Evolutionary conservation across 192 early-diverging fungal species (phyloP).

Genomic region (Nowakowskiella sp.): DNA sequence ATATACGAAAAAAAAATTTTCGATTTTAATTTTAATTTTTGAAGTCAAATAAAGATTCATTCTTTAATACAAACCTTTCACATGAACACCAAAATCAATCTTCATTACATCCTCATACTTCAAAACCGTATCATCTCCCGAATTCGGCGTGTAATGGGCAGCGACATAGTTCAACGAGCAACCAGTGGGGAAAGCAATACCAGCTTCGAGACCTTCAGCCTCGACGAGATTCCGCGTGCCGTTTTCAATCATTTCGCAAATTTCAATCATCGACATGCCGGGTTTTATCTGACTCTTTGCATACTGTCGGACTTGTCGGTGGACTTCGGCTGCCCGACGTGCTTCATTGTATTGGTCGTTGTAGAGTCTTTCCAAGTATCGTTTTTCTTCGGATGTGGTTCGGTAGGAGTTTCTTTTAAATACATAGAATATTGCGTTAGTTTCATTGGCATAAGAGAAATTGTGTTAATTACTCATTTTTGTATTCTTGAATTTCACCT

Average conservation of each 20-base stretch:
- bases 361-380: slow-evolving; percentile 65
- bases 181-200: slow-evolving; percentile 94
- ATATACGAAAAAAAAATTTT: not conserved
- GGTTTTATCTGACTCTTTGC: slow-evolving; percentile 77
- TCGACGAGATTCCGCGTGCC: slow-evolving; percentile 82
- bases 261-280: slow-evolving; percentile 90
- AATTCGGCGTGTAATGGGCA: slow-evolving; percentile 95
- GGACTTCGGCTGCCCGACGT: slow-evolving; percentile 87
- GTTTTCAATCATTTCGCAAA: slow-evolving; percentile 90
- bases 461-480: slow-evolving; percentile 52
- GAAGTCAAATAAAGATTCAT: not conserved
- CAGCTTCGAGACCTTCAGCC: slow-evolving; percentile 73
- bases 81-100: slow-evolving; percentile 92
- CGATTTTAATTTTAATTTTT: not conserved
- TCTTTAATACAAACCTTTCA: slow-evolving; percentile 54
- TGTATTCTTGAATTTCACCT: slow-evolving; percentile 79
- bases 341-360: slow-evolving; percentile 72
- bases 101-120: slow-evolving; percentile 89
- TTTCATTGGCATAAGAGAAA: not conserved
- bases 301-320: slow-evolving; percentile 80
- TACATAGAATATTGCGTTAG: slow-evolving; percentile 1
- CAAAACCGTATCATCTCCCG: slow-evolving; percentile 88
- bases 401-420: slow-evolving; percentile 69
- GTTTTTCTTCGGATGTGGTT: slow-evolving; percentile 89
- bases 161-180: slow-evolving; percentile 89